Evolutionary conservation across 192 early-diverging fungal species (phyloP).

Genomic region (Coemansia sp.): DNA sequence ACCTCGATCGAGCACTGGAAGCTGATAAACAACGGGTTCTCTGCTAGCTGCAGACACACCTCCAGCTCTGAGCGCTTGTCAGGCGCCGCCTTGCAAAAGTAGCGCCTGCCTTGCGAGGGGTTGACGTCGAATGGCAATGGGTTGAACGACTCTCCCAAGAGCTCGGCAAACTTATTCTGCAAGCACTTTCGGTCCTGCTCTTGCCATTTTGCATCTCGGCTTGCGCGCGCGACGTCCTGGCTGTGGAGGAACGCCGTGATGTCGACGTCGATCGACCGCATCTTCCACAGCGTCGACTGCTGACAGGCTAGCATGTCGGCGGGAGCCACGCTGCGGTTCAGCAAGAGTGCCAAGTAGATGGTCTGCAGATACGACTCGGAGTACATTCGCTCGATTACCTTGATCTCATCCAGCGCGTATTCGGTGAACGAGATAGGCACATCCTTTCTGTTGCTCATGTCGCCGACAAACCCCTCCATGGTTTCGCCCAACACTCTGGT

Average conservation of each 20-base stretch:
- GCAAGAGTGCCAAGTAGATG: conserved; percentile 52
- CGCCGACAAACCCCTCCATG: conserved; percentile 49
- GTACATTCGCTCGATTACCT: conserved; percentile 52
- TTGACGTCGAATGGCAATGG: conserved; percentile 33
- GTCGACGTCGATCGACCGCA: conserved; percentile 50
- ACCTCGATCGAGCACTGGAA: conserved; percentile 53
- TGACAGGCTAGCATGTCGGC: conserved; percentile 43
- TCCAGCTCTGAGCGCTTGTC: conserved; percentile 41
- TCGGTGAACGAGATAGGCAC: conserved; percentile 48
- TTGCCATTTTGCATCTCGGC: conserved; percentile 40
- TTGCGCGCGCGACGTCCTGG: conserved; percentile 50
- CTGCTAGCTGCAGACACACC: conserved; percentile 48
- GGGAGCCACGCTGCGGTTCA: conserved; percentile 38
- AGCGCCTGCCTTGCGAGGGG: conserved; percentile 47
- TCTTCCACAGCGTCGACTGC: conserved; percentile 44
- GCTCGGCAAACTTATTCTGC: conserved; percentile 38
- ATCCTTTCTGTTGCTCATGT: conserved; percentile 14
- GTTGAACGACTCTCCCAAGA: conserved; percentile 47
- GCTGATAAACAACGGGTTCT: conserved; percentile 52
- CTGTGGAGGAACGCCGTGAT: conserved; percentile 58
- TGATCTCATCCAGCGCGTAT: conserved; percentile 49
- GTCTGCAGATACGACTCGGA: conserved; percentile 52
- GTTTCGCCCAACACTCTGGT: conserved; percentile 39
- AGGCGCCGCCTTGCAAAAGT: conserved; percentile 41
- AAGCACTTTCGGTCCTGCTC: conserved; percentile 38